Conservation (phyloP, 768 basidiomycete genomes). For the Pisolithus tinctorius region DNA sequence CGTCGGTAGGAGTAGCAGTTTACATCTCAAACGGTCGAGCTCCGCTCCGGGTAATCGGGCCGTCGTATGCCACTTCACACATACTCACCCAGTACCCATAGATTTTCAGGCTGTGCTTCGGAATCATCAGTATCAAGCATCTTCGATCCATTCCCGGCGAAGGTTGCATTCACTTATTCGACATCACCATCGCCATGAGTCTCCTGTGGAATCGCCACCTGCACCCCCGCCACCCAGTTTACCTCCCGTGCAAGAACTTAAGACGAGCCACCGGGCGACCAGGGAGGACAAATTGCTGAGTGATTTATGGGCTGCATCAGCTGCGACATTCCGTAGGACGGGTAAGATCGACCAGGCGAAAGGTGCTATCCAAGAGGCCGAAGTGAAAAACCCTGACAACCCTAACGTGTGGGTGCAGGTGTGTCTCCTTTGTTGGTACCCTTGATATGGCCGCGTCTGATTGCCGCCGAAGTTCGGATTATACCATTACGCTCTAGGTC, state of each 20-base stretch:
- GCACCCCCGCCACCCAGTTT: conserved; percentile 22
- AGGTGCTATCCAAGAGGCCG: conserved; percentile 92
- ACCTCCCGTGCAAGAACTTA: conserved; percentile 31
- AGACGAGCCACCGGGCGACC: conserved; percentile 31
- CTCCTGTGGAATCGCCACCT: conserved; percentile 28
- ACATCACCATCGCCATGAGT: conserved; percentile 22
- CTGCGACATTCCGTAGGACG: conserved; percentile 86
- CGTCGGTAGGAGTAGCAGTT: conserved; percentile 46
- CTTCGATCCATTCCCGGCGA: conserved; percentile 78
- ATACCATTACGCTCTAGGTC: conserved; percentile 57
- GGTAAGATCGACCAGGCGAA: conserved; percentile 87
- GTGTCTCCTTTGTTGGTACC: conserved; percentile 11
- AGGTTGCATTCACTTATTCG: conserved; percentile 46
- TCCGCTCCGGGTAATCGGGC: conserved; percentile 57
- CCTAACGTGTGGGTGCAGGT: conserved; percentile 95
- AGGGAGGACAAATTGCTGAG: conserved; percentile 68
- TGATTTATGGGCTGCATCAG: conserved; percentile 89
- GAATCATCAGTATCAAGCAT: conserved; percentile 61
- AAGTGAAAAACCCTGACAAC: conserved; percentile 79
- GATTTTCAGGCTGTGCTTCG: conserved; percentile 66
- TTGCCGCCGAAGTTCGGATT: conserved; percentile 54
- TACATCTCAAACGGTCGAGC: conserved; percentile 46
- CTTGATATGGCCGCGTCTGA: background rate
- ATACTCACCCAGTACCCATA: conserved; percentile 15
- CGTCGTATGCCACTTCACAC: background rate